A percentile compares a stretch with the other conserved stretches of the same genome.
phyloP scores from a whole-genome alignment of 78 protist genomes.

The Dictyostelium discoideum region DNA sequence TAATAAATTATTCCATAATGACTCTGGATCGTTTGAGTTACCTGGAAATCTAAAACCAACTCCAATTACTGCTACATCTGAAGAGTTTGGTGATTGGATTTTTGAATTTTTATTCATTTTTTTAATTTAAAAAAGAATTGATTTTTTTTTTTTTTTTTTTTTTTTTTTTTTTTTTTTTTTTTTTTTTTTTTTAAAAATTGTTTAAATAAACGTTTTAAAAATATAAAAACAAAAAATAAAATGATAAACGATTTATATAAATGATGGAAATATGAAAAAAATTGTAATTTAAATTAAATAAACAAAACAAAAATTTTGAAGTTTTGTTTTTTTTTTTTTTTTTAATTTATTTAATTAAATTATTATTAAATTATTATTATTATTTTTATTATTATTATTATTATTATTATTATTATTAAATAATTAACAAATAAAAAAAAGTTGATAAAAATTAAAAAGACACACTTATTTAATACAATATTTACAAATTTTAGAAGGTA shows the following conservation, averaged over 20 bases:
- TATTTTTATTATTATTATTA: too few species aligned
- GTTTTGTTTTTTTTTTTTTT: background rate
- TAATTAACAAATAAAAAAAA: background rate
- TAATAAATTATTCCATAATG: slow-evolving; percentile 27
- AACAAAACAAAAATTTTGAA: background rate
- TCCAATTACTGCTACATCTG: slow-evolving; percentile 74
- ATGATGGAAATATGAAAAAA: background rate
- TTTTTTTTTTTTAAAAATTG: too few species aligned
- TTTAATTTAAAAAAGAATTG: background rate
- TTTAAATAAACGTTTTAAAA: too few species aligned
- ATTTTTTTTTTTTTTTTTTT: too few species aligned
- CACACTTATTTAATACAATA: background rate
- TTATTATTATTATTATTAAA: too few species aligned
- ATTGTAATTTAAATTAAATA: background rate
- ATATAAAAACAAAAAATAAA: too few species aligned
- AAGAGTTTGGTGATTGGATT: background rate
- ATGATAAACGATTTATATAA: background rate
- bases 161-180: too few species aligned
- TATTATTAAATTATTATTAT: background rate
- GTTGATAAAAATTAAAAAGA: background rate
- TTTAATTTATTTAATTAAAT: background rate
- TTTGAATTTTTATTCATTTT: background rate
- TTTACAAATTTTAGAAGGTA: background rate
- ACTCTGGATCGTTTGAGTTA: slow-evolving; percentile 36
- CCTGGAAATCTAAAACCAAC: slow-evolving; percentile 85